These are phyloP conservation scores for Leccinum sublutescens DNA, from an alignment of 768 basidiomycete genomes.

Conservation along the genomic window DNA sequence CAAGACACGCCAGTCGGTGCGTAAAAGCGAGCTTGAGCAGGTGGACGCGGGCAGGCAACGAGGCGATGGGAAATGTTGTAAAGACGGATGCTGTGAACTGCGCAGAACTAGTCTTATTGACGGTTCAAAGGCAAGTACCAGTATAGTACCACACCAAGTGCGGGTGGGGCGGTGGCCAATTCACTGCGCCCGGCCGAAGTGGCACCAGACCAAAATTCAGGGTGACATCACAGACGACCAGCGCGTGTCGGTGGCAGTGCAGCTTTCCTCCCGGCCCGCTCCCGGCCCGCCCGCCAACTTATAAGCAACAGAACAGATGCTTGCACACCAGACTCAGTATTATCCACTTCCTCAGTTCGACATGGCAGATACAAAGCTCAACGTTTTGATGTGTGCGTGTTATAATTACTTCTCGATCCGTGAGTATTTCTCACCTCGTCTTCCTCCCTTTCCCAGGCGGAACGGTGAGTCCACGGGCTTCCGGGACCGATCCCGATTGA, in stretches of 20 bases:
- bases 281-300: slow-evolving; percentile 3
- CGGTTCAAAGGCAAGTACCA: background rate
- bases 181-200: background rate
- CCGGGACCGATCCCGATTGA: slow-evolving; percentile 1
- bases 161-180: background rate
- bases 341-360: background rate
- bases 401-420: background rate
- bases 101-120: background rate
- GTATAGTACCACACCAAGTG: too few species aligned
- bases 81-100: slow-evolving; percentile 11
- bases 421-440: slow-evolving; percentile 5
- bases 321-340: background rate
- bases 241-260: slow-evolving; percentile 27
- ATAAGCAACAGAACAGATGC: background rate
- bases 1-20: slow-evolving; percentile 27
- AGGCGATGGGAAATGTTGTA: slow-evolving; percentile 1
- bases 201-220: slow-evolving; percentile 2
- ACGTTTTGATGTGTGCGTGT: slow-evolving; percentile 75
- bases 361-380: slow-evolving; percentile 56
- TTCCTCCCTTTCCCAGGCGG: slow-evolving; percentile 38
- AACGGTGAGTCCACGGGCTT: slow-evolving; percentile 32
- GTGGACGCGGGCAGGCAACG: slow-evolving; percentile 10
- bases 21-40: slow-evolving; percentile 15
- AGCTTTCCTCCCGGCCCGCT: background rate
- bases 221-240: slow-evolving; percentile 29